phyloP scores from a whole-genome alignment of 2,329 filamentous ascomycete species.

The Aspergillus novoparasiticus region DNA sequence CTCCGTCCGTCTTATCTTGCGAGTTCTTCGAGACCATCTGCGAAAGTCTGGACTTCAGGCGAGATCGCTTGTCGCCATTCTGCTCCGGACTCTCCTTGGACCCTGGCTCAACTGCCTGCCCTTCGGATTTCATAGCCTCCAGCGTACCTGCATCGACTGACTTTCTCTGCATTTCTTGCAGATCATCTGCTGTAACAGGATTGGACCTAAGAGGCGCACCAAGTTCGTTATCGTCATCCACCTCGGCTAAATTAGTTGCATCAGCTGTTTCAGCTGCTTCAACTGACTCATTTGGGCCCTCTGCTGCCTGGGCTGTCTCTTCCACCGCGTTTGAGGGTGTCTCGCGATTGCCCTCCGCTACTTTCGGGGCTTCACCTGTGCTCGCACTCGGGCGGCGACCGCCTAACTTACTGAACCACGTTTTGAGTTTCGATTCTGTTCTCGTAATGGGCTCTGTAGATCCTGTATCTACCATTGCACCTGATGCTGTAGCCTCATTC shows the following conservation, averaged over 20 bases:
- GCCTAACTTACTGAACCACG: conserved; percentile 37
- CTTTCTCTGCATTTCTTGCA: conserved; percentile 19
- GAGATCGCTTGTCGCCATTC: conserved; percentile 23
- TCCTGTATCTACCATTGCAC: conserved; percentile 9
- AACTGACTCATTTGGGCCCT: neutral
- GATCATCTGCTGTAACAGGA: conserved; percentile 30
- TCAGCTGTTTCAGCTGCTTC: neutral
- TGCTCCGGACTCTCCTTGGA: conserved; percentile 20
- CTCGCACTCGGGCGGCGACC: conserved; percentile 31
- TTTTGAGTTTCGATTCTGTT: conserved; percentile 36
- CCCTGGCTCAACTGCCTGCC: conserved; percentile 11
- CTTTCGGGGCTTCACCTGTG: conserved; percentile 14
- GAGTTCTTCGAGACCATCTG: conserved; percentile 27
- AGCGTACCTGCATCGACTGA: conserved; percentile 17
- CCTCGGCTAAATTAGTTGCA: neutral
- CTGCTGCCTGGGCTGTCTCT: neutral
- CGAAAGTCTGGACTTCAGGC: conserved; percentile 31
- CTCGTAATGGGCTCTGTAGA: conserved; percentile 12
- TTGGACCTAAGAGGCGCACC: conserved; percentile 35
- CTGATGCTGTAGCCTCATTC: conserved; percentile 5
- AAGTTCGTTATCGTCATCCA: conserved; percentile 17
- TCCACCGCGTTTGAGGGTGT: neutral
- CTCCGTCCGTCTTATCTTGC: conserved; percentile 26
- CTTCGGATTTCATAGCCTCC: conserved; percentile 20
- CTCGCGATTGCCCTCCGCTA: neutral